Evolutionary conservation across 169 alveolate genomes (phyloP).

Genomic region (Cryptosporidium parvum): DNA sequence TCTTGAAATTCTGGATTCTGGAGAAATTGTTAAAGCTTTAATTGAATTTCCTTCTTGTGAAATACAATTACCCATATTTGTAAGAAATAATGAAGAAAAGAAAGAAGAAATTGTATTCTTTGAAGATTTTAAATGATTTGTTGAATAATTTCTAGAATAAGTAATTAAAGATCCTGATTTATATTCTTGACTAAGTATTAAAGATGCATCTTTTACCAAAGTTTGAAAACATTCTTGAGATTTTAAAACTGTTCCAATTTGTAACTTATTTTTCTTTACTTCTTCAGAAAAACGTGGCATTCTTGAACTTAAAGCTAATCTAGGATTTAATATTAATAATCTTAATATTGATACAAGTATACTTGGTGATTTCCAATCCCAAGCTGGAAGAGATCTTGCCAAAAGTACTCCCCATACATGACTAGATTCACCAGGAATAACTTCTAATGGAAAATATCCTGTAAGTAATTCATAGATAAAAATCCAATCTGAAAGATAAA

Average conservation of each 20-base stretch:
- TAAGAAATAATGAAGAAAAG: constrained; percentile 6
- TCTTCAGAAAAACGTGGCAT: constrained; percentile 82
- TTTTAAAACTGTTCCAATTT: constrained; percentile 77
- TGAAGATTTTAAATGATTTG: neutral
- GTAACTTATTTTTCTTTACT: constrained; percentile 77
- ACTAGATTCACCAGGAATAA: constrained; percentile 79
- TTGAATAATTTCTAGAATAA: neutral
- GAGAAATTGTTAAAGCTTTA: constrained; percentile 23
- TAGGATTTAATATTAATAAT: constrained; percentile 77
- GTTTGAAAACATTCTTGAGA: constrained; percentile 76
- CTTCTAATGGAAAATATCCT: constrained; percentile 81
- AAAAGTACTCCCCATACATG: constrained; percentile 83
- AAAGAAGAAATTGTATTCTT: constrained; percentile 12
- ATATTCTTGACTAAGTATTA: constrained; percentile 17
- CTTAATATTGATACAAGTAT: constrained; percentile 81
- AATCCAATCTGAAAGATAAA: constrained; percentile 79
- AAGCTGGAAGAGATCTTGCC: constrained; percentile 80
- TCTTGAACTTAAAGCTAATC: constrained; percentile 74
- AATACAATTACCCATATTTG: neutral
- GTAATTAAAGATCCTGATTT: constrained; percentile 5
- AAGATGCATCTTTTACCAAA: constrained; percentile 66
- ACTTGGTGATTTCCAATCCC: constrained; percentile 80
- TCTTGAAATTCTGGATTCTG: constrained; percentile 16
- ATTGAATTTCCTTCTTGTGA: neutral
- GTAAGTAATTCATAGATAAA: constrained; percentile 80